Base-by-base conservation (phyloP, 2,329 filamentous ascomycete species). In the Neofusicoccum parvum region DNA sequence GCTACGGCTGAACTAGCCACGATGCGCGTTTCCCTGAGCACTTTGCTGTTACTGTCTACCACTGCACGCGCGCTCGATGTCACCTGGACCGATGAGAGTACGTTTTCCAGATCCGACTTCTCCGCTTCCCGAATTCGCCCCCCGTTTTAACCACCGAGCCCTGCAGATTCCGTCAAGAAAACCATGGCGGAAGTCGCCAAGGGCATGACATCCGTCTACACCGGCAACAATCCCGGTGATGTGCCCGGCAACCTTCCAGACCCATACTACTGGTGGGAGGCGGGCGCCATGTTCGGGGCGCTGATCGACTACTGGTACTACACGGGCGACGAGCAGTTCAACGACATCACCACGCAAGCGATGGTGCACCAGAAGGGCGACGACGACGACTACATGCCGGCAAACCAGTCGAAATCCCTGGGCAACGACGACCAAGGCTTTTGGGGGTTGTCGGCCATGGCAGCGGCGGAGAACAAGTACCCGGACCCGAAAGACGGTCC, bases 341-440 rank as follows among this genome's bases (percentile, higher is more conserved):
- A 79, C 66, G 67, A 67, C 27, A 79, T 79, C 49, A 78, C 74
- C 1, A 67, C 67, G 3, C 76, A 78, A 67, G 92, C 86, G 11
- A 83, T 96, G 70, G 82, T 93, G 53, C 88, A 86, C 74, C 92
- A 96, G 76, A 87, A 89, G 64, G 92, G 92, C 64, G 83, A 86
- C 2, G 83, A 90, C 72, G 81, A 87, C 66, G 89, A 94, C 73
- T 95, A 90, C 74, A 94, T 94, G 88, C 65, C 65, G n/a, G 32
- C 65, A 6, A 66, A 66, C 39, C 65, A 66, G 58, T 56, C 65
- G 12, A 66, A 63, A n/a, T 46, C 58, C 90, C 71, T 78, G 45
- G 85, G 84, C 67, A 86, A 87, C 69, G 85, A 87, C 62, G 85
- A 87, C 69, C 85, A 87, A 72, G 80, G 76, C 14, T 87, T 87